phyloP scores from a whole-genome alignment of 1,284 basidiomycete species.

The Cutaneotrichosporon dermatis region DNA sequence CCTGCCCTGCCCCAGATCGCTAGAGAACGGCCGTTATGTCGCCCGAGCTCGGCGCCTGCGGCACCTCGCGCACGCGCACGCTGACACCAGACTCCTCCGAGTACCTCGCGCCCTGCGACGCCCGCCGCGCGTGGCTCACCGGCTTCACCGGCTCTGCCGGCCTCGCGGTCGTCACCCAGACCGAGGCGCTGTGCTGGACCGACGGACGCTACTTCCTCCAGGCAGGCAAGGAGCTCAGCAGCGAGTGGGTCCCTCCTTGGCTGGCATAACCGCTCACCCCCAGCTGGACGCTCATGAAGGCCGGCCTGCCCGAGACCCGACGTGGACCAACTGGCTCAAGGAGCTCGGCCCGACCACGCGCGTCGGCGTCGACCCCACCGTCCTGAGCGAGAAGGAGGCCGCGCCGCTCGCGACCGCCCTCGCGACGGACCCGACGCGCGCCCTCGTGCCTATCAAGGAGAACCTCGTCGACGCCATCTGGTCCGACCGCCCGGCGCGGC shows the following conservation, averaged over 20 bases:
- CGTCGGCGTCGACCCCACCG: conserved; percentile 75
- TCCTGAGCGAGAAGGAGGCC: conserved; percentile 62
- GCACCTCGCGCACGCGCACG: too few relatives aligned
- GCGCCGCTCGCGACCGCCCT: conserved; percentile 35
- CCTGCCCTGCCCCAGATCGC: too few relatives aligned
- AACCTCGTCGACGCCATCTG: conserved; percentile 85
- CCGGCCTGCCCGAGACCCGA: conserved; percentile 76
- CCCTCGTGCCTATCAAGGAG: conserved; percentile 59
- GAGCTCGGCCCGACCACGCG: conserved; percentile 60
- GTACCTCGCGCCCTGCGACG: conserved; percentile 78
- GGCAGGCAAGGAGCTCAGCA: conserved; percentile 80
- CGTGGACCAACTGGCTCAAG: conserved; percentile 80
- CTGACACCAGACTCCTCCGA: conserved; percentile 71
- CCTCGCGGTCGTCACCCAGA: conserved; percentile 70
- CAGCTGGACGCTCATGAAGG: conserved; percentile 92
- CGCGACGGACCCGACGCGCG: conserved; percentile 47
- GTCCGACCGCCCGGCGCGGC: conserved; percentile 62
- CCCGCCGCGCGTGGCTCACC: conserved; percentile 79
- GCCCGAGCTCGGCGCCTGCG: too few relatives aligned
- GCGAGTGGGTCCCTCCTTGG: conserved; percentile 52
- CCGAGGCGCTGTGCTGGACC: conserved; percentile 61
- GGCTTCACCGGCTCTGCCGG: conserved; percentile 92
- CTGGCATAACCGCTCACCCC: neutral
- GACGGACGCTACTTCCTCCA: conserved; percentile 94
- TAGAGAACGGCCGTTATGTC: too few relatives aligned